Percentiles rank a stretch among this genome's conserved stretches.
Evolutionary conservation across 2,329 filamentous ascomycete genomes (phyloP).

Genomic region (Pseudovirgaria hyperparasitica): DNA sequence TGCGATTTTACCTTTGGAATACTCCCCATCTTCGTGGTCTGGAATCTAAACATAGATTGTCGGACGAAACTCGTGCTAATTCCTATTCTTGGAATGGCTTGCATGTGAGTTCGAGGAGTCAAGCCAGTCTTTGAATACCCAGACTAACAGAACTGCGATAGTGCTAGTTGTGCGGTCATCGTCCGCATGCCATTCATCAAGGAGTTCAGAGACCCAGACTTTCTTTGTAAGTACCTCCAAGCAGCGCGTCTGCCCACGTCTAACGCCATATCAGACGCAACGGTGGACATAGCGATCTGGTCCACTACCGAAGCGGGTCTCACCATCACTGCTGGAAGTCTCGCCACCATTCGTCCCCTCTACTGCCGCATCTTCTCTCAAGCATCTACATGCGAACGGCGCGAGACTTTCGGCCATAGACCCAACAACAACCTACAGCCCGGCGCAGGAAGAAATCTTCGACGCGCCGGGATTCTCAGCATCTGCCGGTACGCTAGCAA

Average conservation of each 20-base stretch:
- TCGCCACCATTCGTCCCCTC: slow-evolving; percentile 23
- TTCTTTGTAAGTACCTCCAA: slow-evolving; percentile 13
- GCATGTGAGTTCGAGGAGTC: slow-evolving; percentile 28
- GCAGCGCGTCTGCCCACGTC: no score
- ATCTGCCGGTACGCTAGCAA: no score
- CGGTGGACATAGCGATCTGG: slow-evolving; percentile 25
- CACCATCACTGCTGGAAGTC: slow-evolving; percentile 22
- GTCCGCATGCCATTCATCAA: slow-evolving; percentile 22
- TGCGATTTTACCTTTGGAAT: slow-evolving; percentile 38
- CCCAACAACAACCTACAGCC: no score
- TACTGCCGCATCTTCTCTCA: no score
- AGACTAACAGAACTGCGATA: slow-evolving; percentile 1
- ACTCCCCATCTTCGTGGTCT: slow-evolving; percentile 39
- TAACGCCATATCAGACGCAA: no score
- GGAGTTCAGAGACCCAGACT: slow-evolving; percentile 21
- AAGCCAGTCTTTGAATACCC: background rate
- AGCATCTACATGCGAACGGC: no score
- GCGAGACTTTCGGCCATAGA: no score
- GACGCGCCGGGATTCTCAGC: no score
- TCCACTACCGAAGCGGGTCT: slow-evolving; percentile 23
- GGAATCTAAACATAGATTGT: slow-evolving; percentile 36
- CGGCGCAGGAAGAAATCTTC: no score
- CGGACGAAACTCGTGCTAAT: slow-evolving; percentile 35
- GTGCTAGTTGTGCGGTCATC: slow-evolving; percentile 21
- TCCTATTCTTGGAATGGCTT: slow-evolving; percentile 36